Percentiles rank a stretch among this genome's conserved stretches.
Conservation (phyloP, 306 rosid species). For the Clitoria ternatea region DNA sequence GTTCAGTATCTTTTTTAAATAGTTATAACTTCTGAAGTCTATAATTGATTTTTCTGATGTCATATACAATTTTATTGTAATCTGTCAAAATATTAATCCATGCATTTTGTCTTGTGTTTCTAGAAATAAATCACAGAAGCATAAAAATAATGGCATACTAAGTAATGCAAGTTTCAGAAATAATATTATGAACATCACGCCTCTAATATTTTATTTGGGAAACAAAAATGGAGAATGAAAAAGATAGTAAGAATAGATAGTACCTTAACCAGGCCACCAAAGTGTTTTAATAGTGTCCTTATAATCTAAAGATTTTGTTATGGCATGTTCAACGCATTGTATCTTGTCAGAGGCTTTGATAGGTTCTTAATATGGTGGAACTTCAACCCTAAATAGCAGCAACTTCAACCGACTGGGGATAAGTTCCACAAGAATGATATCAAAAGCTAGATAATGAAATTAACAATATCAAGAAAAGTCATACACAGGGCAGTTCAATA, state of each 20-base stretch:
- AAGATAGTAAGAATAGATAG: background rate
- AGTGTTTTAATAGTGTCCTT: background rate
- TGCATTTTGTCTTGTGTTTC: background rate
- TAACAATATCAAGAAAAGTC: too few species aligned
- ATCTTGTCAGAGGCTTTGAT: background rate
- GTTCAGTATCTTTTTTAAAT: too few species aligned
- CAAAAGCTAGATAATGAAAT: too few species aligned
- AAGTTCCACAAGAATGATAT: too few species aligned
- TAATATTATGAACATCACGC: background rate
- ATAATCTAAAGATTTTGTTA: background rate
- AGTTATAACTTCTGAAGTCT: too few species aligned
- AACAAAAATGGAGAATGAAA: background rate
- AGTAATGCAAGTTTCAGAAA: background rate
- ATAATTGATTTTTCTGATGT: background rate
- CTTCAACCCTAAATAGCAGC: too few species aligned
- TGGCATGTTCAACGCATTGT: background rate
- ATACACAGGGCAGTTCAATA: too few species aligned
- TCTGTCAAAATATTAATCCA: background rate
- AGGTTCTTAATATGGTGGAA: too few species aligned
- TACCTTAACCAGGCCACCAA: background rate
- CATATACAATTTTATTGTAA: background rate
- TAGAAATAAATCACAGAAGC: background rate
- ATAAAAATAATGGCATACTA: background rate
- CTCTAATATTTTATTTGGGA: background rate
- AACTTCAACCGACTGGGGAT: too few species aligned